Base-by-base conservation (phyloP, 106 monocot species). In the Narthecium ossifragum region DNA sequence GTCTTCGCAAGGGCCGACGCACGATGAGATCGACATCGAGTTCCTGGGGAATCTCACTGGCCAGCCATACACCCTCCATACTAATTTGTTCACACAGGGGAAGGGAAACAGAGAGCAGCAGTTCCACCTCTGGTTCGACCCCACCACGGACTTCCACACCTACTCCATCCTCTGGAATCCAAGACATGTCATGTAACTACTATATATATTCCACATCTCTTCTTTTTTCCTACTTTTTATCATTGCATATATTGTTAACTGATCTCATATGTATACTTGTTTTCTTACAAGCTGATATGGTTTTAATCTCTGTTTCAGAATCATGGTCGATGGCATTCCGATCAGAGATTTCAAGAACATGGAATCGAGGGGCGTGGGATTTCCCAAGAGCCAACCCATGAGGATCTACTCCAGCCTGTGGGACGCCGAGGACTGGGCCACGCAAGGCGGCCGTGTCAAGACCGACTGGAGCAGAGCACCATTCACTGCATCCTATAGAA, bases 401-500 rank as follows among this genome's bases (percentile, higher is more conserved):
- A 30, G 43, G 61, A 47, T 46, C 46, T 46, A 61, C 46, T 61
- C 61, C 4, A 61, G 61, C 46, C 46, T 61, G 8, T 61, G 61
- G 61, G 31, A 41, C 17, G 57, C 57, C 0, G 57, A 57, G 34
- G 57, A 57, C 33, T 57, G 57, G 83, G 83, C 83, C 3, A 83
- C 84, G 1, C 55, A 61, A 30, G 84, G 84, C 6, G 84, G 84
- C n/a, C 75, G 61, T 0, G 49, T 84, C 31, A 84, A 84, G 67
- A 75, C 84, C 1, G 84, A 84, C 27, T 84, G 84, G 84, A 55
- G 34, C 1, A 25, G 47, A 55, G 84, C 84, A 0, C 84, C 84
- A 6, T 84, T 84, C 24, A 50, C 38, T 7, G 74, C 79, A 9
- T 59, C 69, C 22, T 85, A 72, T 48, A 63, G 68, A 32, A 58